Evolutionary conservation across 257 asterid species (phyloP).

Genomic region (Salvia splendens): DNA sequence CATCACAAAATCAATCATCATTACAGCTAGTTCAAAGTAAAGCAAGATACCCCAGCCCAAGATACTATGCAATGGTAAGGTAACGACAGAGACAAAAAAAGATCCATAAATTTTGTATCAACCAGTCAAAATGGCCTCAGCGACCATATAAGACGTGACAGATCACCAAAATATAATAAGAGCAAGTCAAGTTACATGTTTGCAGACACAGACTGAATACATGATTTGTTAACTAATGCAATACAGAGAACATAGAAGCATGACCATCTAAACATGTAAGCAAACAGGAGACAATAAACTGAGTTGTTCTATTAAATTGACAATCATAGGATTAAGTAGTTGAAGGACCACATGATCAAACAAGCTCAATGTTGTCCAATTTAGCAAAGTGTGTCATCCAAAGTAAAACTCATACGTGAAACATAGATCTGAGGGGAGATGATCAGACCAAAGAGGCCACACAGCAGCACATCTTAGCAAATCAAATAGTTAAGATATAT

Average conservation of each 20-base stretch:
- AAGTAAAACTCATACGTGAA: too few species aligned
- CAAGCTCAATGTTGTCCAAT: too few species aligned
- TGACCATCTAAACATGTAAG: conserved; percentile 3
- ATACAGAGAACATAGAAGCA: conserved; percentile 15
- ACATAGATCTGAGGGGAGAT: too few species aligned
- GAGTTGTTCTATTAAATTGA: too few species aligned
- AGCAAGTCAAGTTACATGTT: conserved; percentile 17
- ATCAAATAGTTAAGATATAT: too few species aligned
- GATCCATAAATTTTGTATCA: conserved; percentile 7
- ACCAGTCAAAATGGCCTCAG: conserved; percentile 6
- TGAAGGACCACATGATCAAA: too few species aligned
- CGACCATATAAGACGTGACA: conserved; percentile 11
- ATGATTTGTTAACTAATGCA: conserved; percentile 11
- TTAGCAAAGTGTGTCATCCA: too few species aligned
- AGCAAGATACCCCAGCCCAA: neutral
- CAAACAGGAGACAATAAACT: too few species aligned
- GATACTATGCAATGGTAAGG: neutral
- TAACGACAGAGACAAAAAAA: neutral
- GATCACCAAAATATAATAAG: conserved; percentile 13
- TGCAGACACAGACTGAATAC: neutral
- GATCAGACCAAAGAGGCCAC: too few species aligned
- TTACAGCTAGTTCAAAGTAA: neutral
- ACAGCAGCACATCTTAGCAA: too few species aligned
- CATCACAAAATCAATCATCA: neutral
- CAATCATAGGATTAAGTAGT: too few species aligned